Percentiles rank a stretch among this genome's conserved stretches.
Evolutionary conservation across 2,329 filamentous ascomycete genomes (phyloP).

Genomic region (Ploettnerulaceae sp.): DNA sequence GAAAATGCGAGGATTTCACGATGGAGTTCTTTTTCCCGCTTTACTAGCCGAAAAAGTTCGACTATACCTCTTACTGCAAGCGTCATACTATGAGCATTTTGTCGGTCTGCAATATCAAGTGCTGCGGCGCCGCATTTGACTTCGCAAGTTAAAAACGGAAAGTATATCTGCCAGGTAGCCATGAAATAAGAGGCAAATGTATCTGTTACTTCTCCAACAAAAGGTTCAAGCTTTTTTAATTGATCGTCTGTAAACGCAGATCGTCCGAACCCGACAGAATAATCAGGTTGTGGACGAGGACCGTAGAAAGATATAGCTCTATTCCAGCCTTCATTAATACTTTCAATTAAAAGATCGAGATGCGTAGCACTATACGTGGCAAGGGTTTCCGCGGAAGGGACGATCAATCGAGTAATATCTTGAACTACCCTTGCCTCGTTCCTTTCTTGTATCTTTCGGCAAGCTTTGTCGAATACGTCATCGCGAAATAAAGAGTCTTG

Average conservation of each 20-base stretch:
- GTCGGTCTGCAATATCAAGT: slow-evolving; percentile 36
- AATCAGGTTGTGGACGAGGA: slow-evolving; percentile 38
- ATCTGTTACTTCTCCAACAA: slow-evolving; percentile 34
- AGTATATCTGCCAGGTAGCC: slow-evolving; percentile 44
- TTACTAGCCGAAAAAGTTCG: too few species aligned
- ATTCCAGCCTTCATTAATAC: slow-evolving; percentile 40
- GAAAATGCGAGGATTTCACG: too few species aligned
- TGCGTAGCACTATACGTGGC: slow-evolving; percentile 13
- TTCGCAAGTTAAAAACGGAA: slow-evolving; percentile 47
- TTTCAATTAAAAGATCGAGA: slow-evolving; percentile 36
- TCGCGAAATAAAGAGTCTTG: slow-evolving; percentile 36
- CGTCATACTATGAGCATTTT: slow-evolving; percentile 38
- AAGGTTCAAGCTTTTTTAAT: slow-evolving; percentile 38
- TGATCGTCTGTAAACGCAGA: slow-evolving; percentile 39
- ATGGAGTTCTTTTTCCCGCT: too few species aligned
- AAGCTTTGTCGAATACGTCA: slow-evolving; percentile 36
- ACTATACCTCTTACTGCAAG: slow-evolving; percentile 35
- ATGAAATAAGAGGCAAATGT: slow-evolving; percentile 29
- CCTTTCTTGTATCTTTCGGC: slow-evolving; percentile 29
- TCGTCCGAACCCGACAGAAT: slow-evolving; percentile 39
- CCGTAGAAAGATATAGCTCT: slow-evolving; percentile 37
- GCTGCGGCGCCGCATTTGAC: slow-evolving; percentile 40
- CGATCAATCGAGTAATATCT: slow-evolving; percentile 36
- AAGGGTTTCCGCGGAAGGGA: slow-evolving; percentile 8
- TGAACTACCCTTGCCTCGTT: slow-evolving; percentile 36